Evolutionary conservation across 2,329 filamentous ascomycete species (phyloP), one percentile per base, ranked within the genome.

Genomic region (Paracoccidioides lutzii): DNA sequence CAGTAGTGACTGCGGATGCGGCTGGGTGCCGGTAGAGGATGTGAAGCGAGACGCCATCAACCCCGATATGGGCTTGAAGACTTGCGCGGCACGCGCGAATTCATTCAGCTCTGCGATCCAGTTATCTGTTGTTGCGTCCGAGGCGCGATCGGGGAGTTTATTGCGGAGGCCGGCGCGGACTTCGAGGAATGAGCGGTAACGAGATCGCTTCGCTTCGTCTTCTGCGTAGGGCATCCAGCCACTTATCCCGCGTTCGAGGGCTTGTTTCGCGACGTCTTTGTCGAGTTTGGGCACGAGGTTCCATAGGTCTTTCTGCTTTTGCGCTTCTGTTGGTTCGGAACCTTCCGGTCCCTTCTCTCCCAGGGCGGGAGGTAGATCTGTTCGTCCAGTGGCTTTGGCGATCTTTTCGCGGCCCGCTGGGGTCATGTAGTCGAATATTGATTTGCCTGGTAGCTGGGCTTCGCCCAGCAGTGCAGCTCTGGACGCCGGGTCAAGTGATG

Each of bases 41-140:
- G 90, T 96, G 68, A 98, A 98, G 0, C 91, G 84, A 22, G 87
- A 89, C 14, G 91, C 93, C 89, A 98, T 97, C 59, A 88, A 78
- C 0, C 90, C 90, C 2, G 87, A 88, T 73, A 95, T 88, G 0
- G 93, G 93, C 67, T 88, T 91, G 75, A 97, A 98, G 22, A 97
- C 83, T 62, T 82, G 75, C 0, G 85, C 85, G 4, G 84, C 84
- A 55, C 83, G 81, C 10, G 80, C 76, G 65, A 95, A 96, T 64
- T 98, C 83, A 48, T 78, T 75, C 54, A 95, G 75, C 69, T 98
- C 93, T 56, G 82, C 82, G 38, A 84, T 69, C 83, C 88, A 96
- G 53, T 93, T 88, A 43, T 89, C 83, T 28, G 79, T 79, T 5
- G 76, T 79, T 55, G 76, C 73, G 0, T 72, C 73, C 3, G 73